Evolutionary conservation across 2,329 filamentous ascomycete genomes (phyloP), one percentile per base, ranked within the genome.

Genomic region (Juglanconis sp.): DNA sequence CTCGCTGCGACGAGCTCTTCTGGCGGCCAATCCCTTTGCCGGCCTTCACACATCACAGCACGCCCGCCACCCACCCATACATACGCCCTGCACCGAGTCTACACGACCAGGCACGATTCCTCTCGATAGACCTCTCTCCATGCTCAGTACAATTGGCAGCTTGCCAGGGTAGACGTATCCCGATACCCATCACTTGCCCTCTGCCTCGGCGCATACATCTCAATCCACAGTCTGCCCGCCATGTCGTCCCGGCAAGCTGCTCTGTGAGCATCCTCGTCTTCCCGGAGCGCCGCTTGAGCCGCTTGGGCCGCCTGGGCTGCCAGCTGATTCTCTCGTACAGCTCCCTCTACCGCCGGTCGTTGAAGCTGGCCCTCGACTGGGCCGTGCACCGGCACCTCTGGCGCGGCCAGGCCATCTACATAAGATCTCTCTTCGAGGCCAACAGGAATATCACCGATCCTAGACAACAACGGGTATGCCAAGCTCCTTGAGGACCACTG

Each of bases 291-390:
- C 24, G 24, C 24, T 24, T 24, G 24, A 51, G 2, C 24, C 24
- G 24, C 24, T 24, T 24, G 24, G 60, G 51, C 40, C 38, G 13
- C n/a, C 30, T n/a, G 3, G 7, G 32, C 9, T 13, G 24, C 38
- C 49, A 36, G 61, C 49, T 38, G 13, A 38, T 11, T 59, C 53
- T 40, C 58, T 53, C 47, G 30, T 24, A 6, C 63, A 88, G 86
- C 67, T 88, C 86, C 47, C 88, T 99, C 63, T 99, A 99, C 77
- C 89, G 94, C 72, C 91, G 92, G 68, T 92, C 92, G 32, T 77
- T 99, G 72, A 97, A 97, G 83, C 87, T 97, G 66, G 85, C 95
- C 47, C 87, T 98, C 66, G 92, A 97, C 80, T 99, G 95, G 95
- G 87, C 92, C 60, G 92, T 98, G 65, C 91, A 97, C 74, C 86